phyloP scores from a whole-genome alignment of 1,284 basidiomycete species.

The Mycena sp. region DNA sequence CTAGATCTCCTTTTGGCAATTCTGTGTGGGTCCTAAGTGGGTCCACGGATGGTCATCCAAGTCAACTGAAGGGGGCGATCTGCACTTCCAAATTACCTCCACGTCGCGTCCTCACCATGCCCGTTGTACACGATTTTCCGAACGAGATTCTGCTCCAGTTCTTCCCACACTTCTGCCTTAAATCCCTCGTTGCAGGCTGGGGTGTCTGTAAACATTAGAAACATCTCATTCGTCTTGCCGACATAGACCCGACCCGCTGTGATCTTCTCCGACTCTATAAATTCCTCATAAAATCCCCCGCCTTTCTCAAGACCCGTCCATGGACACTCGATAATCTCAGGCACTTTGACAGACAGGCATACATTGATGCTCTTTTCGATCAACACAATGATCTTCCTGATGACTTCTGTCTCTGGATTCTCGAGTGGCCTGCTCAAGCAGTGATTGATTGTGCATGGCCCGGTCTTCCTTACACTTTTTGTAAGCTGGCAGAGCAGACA shows the following conservation, averaged over 20 bases:
- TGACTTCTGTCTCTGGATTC: constrained; percentile 12
- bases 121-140: no score
- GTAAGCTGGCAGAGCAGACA: no score
- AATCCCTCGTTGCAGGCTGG: no score
- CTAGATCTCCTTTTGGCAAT: no score
- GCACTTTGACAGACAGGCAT: no score
- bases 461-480: no score
- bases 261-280: not conserved
- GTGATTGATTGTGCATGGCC: constrained; percentile 7
- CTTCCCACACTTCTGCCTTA: not conserved
- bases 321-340: no score
- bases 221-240: not conserved
- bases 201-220: constrained; percentile 4
- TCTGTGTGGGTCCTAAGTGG: no score
- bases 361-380: constrained; percentile 6
- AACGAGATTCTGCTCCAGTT: not conserved
- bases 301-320: not conserved
- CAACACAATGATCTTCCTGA: constrained; percentile 1
- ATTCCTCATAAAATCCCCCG: not conserved
- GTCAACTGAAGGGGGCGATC: no score
- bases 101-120: no score
- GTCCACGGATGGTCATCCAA: no score
- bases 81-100: no score
- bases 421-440: constrained; percentile 3
- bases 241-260: not conserved